These are phyloP conservation scores for Agarophyton chilense DNA, from an alignment of 23 red algal species.

Conservation along the genomic window DNA sequence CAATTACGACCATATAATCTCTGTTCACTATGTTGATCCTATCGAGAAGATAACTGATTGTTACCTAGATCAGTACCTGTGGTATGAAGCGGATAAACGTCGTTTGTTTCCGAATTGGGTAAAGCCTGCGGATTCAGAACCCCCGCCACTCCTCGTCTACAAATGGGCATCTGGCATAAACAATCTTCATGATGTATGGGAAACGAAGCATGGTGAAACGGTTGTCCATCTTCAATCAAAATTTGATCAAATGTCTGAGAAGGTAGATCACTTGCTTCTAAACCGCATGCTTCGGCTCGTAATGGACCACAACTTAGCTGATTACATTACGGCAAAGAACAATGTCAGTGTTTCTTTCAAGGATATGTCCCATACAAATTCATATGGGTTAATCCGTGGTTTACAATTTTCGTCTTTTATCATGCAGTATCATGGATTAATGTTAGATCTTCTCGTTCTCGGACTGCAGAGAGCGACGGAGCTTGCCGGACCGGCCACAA, in stretches of 20 bases:
- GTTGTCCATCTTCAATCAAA: slow-evolving; percentile 77
- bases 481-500: slow-evolving; percentile 73
- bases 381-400: slow-evolving; percentile 86
- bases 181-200: slow-evolving; percentile 89
- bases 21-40: slow-evolving; percentile 91
- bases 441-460: slow-evolving; percentile 78
- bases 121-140: slow-evolving; percentile 94
- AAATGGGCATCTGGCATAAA: slow-evolving; percentile 92
- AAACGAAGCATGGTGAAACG: slow-evolving; percentile 69
- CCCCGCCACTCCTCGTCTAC: slow-evolving; percentile 91
- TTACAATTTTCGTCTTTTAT: slow-evolving; percentile 96
- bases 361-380: slow-evolving; percentile 98
- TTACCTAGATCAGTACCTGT: slow-evolving; percentile 97
- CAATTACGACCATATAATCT: slow-evolving; percentile 86
- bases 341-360: slow-evolving; percentile 95
- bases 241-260: slow-evolving; percentile 84
- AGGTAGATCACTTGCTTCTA: slow-evolving; percentile 86
- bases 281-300: slow-evolving; percentile 92
- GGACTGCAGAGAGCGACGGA: slow-evolving; percentile 77
- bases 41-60: slow-evolving; percentile 94
- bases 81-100: slow-evolving; percentile 95
- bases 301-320: slow-evolving; percentile 93
- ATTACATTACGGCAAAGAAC: slow-evolving; percentile 98
- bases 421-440: slow-evolving; percentile 86
- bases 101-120: slow-evolving; percentile 94